Base-by-base conservation (phyloP, 75 land plant genomes). In the Sequoia sempervirens region DNA sequence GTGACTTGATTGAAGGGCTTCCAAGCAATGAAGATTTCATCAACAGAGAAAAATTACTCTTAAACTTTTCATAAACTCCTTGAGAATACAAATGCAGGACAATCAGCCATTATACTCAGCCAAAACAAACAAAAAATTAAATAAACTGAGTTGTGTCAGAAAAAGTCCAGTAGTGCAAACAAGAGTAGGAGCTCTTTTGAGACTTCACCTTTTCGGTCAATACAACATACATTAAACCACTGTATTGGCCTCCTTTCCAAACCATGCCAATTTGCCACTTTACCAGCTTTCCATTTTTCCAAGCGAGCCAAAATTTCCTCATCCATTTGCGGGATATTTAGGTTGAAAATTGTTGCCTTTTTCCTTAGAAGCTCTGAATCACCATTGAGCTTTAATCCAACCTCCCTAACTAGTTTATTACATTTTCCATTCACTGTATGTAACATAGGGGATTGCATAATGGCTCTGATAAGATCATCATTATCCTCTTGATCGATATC, bases 151-250 rank as follows among this genome's bases (percentile, higher is more conserved):
- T 6, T 68, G 11, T 20, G 32, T 32, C 61, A 75, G 34, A 84
- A 52, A 26, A 83, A 47, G 28, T 34, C 9, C 34, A 34, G 36
- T 53, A 23, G 2, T 23, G 8, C n/a, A 61, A 23, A 81, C 53
- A 45, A 28, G 36, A 32, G 73, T 54, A 83, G 8, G 47, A 52
- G 50, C 82, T 14, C 30, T 46, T 40, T 38, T 41, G 40, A 74
- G 53, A 81, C 20, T 70, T 85, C 84, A 96, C 99, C 94, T 90
- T 80, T 94, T 64, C 94, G 92, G 66, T 97, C 95, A 37, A 93
- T 81, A 79, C 93, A 96, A n/a, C 90, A 85, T 43, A 93, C 89
- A 84, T 90, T 91, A 68, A 97, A 83, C 99, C 99, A 97, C 64
- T 91, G 92, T 41, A 96, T 84, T 26, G 99, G 94, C 45, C 87